phyloP scores from a whole-genome alignment of 1,284 basidiomycete species.

The Sporisorium iseilematis-ciliati region DNA sequence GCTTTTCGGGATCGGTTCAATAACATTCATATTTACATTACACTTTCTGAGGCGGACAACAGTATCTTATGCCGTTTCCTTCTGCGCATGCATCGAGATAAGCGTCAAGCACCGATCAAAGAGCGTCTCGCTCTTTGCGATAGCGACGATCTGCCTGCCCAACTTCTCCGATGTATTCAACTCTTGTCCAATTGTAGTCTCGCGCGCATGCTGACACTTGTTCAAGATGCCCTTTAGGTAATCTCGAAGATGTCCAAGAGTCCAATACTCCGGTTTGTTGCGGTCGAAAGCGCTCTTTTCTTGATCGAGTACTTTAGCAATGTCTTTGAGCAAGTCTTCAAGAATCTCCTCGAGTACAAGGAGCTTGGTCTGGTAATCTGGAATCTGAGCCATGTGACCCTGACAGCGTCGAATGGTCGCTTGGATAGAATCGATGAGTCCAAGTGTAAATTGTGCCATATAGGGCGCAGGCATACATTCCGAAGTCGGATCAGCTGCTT shows the following conservation, averaged over 20 bases:
- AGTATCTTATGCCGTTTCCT: neutral
- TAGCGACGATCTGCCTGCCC: conserved; percentile 1
- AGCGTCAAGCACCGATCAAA: conserved; percentile 26
- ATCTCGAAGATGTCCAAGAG: conserved; percentile 7
- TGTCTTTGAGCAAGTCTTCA: conserved; percentile 8
- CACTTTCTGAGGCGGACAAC: neutral
- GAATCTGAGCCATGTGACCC: neutral
- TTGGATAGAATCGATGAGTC: conserved; percentile 12
- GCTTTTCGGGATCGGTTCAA: neutral
- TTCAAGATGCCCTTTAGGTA: conserved; percentile 14
- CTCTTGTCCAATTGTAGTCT: neutral
- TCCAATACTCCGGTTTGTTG: conserved; percentile 1
- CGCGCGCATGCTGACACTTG: conserved; percentile 7
- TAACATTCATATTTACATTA: too few species aligned
- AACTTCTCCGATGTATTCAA: neutral
- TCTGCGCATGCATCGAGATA: conserved; percentile 13
- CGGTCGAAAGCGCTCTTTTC: neutral
- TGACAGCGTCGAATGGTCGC: conserved; percentile 10
- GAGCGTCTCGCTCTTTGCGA: conserved; percentile 11
- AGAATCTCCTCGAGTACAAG: neutral
- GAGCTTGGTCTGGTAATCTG: neutral
- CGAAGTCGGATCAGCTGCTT: neutral
- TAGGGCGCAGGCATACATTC: neutral
- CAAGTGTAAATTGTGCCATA: neutral
- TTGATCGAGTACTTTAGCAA: neutral